These are phyloP conservation scores for Bremia lactucae DNA, from an alignment of 352 stramenopile genomes.

Conservation along the genomic window DNA sequence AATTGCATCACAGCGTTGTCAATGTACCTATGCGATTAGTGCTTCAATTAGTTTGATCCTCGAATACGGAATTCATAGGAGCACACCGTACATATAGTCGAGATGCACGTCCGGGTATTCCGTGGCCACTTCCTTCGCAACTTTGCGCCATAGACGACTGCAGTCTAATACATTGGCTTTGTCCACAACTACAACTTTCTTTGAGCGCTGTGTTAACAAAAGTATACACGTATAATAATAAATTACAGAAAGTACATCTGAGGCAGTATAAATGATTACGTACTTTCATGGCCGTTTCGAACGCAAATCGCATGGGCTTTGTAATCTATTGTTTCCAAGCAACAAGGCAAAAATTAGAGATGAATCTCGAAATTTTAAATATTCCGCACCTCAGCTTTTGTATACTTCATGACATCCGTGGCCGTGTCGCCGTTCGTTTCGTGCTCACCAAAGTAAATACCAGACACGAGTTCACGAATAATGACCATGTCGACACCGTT, in stretches of 20 bases:
- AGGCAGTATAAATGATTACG: too few relatives aligned
- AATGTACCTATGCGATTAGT: conserved; percentile 89
- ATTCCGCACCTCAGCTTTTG: conserved; percentile 72
- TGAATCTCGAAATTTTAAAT: neutral
- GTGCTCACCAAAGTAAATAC: conserved; percentile 97
- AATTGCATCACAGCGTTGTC: conserved; percentile 99
- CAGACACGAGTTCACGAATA: conserved; percentile 95
- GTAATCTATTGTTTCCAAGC: conserved; percentile 28
- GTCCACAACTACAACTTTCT: conserved; percentile 95
- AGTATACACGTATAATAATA: neutral
- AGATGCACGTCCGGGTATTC: conserved; percentile 91
- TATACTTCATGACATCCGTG: conserved; percentile 97
- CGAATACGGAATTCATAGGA: too few relatives aligned
- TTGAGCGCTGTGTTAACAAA: conserved; percentile 74
- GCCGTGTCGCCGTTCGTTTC: conserved; percentile 55
- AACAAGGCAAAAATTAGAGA: neutral
- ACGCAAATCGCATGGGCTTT: conserved; percentile 78
- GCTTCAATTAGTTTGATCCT: neutral
- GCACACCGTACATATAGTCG: conserved; percentile 85
- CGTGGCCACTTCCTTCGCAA: conserved; percentile 83
- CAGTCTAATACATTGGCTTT: conserved; percentile 99
- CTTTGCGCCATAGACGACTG: conserved; percentile 85
- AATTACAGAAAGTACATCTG: too few relatives aligned
- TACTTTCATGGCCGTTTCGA: conserved; percentile 74
- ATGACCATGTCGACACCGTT: conserved; percentile 97